These are phyloP conservation scores for Pseudopyrenochaeta lycopersici DNA, from an alignment of 2,329 filamentous ascomycete genomes.

Conservation along the genomic window DNA sequence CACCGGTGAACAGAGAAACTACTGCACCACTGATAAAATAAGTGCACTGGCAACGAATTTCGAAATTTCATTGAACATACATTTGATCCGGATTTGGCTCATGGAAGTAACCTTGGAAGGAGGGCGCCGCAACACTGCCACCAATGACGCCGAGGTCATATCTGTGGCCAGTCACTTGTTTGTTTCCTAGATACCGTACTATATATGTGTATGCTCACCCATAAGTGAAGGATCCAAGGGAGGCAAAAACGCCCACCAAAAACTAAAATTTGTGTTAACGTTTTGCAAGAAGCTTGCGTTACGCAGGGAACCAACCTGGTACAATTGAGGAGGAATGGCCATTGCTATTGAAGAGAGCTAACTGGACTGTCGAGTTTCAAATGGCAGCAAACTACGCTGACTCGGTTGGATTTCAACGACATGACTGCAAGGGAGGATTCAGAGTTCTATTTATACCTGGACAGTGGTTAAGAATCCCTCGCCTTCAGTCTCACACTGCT, in stretches of 20 bases:
- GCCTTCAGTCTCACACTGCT: too few species aligned
- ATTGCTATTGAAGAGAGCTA: too few species aligned
- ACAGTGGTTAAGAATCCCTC: too few species aligned
- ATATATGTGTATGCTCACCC: neutral
- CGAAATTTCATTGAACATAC: too few species aligned
- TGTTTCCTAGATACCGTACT: neutral
- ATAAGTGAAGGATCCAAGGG: conserved; percentile 58
- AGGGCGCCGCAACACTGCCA: conserved; percentile 56
- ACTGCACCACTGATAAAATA: conserved; percentile 62
- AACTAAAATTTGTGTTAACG: conserved; percentile 49
- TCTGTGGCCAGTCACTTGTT: neutral
- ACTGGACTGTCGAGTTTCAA: neutral
- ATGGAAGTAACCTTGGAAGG: conserved; percentile 48
- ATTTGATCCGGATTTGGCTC: too few species aligned
- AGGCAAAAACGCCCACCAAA: conserved; percentile 64
- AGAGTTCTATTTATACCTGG: too few species aligned
- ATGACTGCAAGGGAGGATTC: too few species aligned
- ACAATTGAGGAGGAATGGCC: too few species aligned
- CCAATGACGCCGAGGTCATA: conserved; percentile 67
- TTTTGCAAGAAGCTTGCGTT: neutral
- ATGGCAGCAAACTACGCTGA: too few species aligned
- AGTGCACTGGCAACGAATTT: too few species aligned
- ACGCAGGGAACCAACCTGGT: neutral
- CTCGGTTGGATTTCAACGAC: too few species aligned
- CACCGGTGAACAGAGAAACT: conserved; percentile 77